phyloP scores from a whole-genome alignment of 345 rosid species.

The Stellera chamaejasme region DNA sequence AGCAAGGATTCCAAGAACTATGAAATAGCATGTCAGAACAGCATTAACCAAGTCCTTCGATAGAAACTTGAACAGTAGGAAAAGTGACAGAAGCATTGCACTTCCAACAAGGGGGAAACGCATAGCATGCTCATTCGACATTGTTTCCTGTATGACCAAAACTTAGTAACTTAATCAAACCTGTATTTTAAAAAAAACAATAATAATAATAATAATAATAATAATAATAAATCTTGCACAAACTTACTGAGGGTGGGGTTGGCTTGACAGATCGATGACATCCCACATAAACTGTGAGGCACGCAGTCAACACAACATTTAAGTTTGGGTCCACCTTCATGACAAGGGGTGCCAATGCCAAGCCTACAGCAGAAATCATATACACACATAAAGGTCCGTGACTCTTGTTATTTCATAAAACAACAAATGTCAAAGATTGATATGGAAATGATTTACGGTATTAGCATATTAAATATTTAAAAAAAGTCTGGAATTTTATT shows the following conservation, averaged over 20 bases:
- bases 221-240: background rate
- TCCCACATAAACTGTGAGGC: constrained; percentile 88
- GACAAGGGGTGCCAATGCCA: constrained; percentile 84
- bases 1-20: constrained; percentile 78
- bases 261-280: constrained; percentile 98
- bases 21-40: constrained; percentile 82
- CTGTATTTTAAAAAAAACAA: background rate
- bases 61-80: constrained; percentile 84
- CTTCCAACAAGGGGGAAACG: constrained; percentile 95
- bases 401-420: too few relatives aligned
- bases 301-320: constrained; percentile 82
- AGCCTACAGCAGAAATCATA: constrained; percentile 44
- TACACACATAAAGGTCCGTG: background rate
- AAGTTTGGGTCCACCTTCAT: constrained; percentile 84
- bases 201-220: background rate
- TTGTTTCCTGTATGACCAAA: constrained; percentile 61
- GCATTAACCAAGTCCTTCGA: constrained; percentile 89
- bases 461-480: too few relatives aligned
- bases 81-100: constrained; percentile 88
- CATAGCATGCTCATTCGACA: constrained; percentile 96
- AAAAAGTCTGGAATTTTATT: too few relatives aligned
- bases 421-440: too few relatives aligned
- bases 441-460: too few relatives aligned
- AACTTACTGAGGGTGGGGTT: constrained; percentile 74
- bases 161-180: constrained; percentile 5